Base-by-base conservation (phyloP, 2,329 filamentous ascomycete genomes). In the Claviceps africana region DNA sequence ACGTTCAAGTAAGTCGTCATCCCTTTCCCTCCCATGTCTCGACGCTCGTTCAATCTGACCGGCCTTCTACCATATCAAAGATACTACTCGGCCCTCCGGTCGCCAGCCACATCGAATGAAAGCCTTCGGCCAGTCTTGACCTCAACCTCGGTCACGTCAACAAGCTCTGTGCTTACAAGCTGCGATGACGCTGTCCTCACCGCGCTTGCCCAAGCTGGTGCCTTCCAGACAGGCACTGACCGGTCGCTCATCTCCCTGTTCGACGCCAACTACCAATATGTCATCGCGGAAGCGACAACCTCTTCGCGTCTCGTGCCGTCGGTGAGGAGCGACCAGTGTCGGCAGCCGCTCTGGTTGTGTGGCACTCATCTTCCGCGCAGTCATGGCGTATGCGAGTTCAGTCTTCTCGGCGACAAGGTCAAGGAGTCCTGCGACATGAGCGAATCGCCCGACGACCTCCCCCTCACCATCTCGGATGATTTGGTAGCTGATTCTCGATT, bases 221-320 rank as follows among this genome's bases (percentile, higher is more conserved):
- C 69, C 10, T 62, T 70, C 50, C 67, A 71, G 15, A 63, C 77
- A 5, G 64, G 68, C n/a, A 67, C 65, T 4, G 60, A 65, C n/a
- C 68, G 74, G 25, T 63, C 67, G 17, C 56, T 77, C 28, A 67
- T 79, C 48, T 78, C 75, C 62, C 62, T 79, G 19, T 77, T 79
- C 55, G 75, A 77, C 56, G 62, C 61, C 5, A 63, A 65, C 4
- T 59, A 67, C 45, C 74, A 79, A 54, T 69, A 76, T 54, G 62
- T 79, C 28, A 61, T 79, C 19, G 73, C 75, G 51, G 76, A 79
- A 55, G 72, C 74, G 5, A 74, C 73, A 0, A 64, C 65, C 1
- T 65, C 63, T 1, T 62, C 70, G 3, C 69, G 67, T 0, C 58
- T 77, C 6, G 48, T 57, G n/a, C 58, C 64, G 1, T 53, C 33